Percentiles rank a stretch among this genome's conserved stretches.
These are phyloP conservation scores for Claviceps spartinae DNA, from an alignment of 2,329 filamentous ascomycete species.

Conservation along the genomic window DNA sequence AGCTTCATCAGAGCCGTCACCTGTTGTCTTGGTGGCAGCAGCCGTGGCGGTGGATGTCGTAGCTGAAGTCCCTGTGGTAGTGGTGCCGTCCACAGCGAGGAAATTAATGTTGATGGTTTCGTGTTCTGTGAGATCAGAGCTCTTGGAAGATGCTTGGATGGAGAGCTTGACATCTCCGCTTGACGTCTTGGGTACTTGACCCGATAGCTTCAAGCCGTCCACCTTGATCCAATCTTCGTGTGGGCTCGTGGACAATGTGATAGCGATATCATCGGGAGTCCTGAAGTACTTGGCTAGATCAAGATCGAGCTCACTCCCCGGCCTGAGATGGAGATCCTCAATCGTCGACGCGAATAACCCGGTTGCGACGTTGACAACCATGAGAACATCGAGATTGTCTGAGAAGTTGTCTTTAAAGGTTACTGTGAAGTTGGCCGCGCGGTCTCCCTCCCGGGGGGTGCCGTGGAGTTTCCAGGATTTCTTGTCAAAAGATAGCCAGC, in stretches of 20 bases:
- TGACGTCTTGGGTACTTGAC: conserved; percentile 24
- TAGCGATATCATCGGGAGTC: conserved; percentile 23
- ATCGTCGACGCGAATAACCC: conserved; percentile 27
- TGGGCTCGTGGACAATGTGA: conserved; percentile 24
- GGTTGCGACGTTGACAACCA: conserved; percentile 26
- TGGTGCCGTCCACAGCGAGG: conserved; percentile 13
- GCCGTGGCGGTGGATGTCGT: conserved; percentile 13
- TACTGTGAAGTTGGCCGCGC: conserved; percentile 49
- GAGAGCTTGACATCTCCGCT: conserved; percentile 18
- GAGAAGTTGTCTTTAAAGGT: conserved; percentile 44
- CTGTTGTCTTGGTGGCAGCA: conserved; percentile 12
- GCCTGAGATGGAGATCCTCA: conserved; percentile 24
- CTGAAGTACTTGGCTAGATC: conserved; percentile 29
- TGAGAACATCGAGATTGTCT: conserved; percentile 42
- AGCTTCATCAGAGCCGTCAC: conserved; percentile 6
- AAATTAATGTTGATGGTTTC: conserved; percentile 25
- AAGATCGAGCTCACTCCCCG: conserved; percentile 28
- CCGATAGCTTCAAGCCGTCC: conserved; percentile 25
- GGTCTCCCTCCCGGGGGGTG: conserved; percentile 43
- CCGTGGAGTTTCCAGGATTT: conserved; percentile 50
- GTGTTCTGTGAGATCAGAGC: conserved; percentile 21
- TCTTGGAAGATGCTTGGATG: conserved; percentile 21
- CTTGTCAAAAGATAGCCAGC: conserved; percentile 57
- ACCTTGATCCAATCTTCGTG: conserved; percentile 30
- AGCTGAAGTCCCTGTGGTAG: conserved; percentile 11